Base-by-base conservation (phyloP, 345 rosid species). In the Nephelium lappaceum region DNA sequence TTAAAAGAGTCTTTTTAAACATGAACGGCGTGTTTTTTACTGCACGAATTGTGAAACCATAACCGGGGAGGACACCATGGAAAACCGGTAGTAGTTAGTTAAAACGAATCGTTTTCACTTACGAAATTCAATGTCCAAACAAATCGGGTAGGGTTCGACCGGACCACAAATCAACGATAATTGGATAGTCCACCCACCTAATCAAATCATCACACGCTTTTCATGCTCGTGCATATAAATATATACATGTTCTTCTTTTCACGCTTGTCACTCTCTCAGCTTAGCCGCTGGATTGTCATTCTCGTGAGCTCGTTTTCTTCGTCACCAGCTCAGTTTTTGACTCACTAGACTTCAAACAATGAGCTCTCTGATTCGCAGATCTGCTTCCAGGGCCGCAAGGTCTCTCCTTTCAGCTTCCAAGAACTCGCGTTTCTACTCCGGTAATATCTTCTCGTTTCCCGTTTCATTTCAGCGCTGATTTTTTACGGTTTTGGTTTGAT, bases 361-460 rank as follows among this genome's bases (percentile, higher is more conserved):
- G 99, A 91, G 92, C 83, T 85, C 93, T 51, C 92, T 83, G 83
- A 84, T 91, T 67, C 83, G 73, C 86, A 90, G 97, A 90, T 91
- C 95, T 81, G 94, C 90, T 84, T 92, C 95, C 66, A 89, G 84
- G 82, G 92, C 94, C 61, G 90, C 93, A 10, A 89, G 91, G 89
- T 88, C 95, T 81, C 88, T 93, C 80, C 91, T 87, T 64, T 86
- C 94, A 6, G 91, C 95, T 73, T 80, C 97, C 60, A 93, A 87
- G 86, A 79, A 74, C 84, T 81, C 93, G 63, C 90, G 93, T 36
- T 83, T 86, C 77, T 89, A 79, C 96, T 84, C 94, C 8, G 95
- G 93, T 91, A 76, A 36, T n/a, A 25, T 62, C 63, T 45, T 24
- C 5, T 24, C 24, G 0, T 42, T 67, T 66, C 7, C 42, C 11